Percentiles rank a stretch among this genome's conserved stretches.
These are phyloP conservation scores for Quercus cerris DNA, from an alignment of 306 rosid genomes.

Conservation along the genomic window DNA sequence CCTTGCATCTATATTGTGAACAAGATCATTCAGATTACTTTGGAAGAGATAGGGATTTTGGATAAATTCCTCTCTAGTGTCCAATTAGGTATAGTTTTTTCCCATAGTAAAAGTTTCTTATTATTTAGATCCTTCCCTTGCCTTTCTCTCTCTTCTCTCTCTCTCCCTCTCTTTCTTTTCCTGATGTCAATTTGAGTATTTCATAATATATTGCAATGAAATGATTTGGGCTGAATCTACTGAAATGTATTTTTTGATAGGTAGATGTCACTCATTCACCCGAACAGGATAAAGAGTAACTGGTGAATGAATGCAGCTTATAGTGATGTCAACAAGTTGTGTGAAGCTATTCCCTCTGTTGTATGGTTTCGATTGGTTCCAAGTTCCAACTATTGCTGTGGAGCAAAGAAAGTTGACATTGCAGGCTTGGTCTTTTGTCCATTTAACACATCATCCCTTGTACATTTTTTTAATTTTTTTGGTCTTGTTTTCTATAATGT, in stretches of 20 bases:
- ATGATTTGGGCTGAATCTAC: background rate
- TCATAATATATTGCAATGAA: no score
- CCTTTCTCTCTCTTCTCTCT: background rate
- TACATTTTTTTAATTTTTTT: no score
- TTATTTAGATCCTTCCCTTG: background rate
- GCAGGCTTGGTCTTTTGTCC: no score
- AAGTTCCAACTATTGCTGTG: no score
- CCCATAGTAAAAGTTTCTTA: background rate
- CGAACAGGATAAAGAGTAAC: background rate
- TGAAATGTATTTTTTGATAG: background rate
- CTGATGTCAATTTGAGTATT: background rate
- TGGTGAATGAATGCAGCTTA: no score
- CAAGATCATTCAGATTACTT: conserved; percentile 94
- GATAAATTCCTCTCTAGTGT: conserved; percentile 95
- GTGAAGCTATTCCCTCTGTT: no score
- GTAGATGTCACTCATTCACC: background rate
- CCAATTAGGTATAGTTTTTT: conserved; percentile 68
- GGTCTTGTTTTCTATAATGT: no score
- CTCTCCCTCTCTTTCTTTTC: background rate
- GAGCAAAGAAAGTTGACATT: no score
- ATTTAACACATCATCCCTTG: no score
- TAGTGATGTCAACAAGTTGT: no score
- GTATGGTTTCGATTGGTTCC: no score
- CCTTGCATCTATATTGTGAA: conserved; percentile 94
- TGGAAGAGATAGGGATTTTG: conserved; percentile 92